A percentile compares a stretch with the other conserved stretches of the same genome.
Evolutionary conservation across 805 yeast genomes (phyloP).

Genomic region (Monosporozyma yasuniensis): DNA sequence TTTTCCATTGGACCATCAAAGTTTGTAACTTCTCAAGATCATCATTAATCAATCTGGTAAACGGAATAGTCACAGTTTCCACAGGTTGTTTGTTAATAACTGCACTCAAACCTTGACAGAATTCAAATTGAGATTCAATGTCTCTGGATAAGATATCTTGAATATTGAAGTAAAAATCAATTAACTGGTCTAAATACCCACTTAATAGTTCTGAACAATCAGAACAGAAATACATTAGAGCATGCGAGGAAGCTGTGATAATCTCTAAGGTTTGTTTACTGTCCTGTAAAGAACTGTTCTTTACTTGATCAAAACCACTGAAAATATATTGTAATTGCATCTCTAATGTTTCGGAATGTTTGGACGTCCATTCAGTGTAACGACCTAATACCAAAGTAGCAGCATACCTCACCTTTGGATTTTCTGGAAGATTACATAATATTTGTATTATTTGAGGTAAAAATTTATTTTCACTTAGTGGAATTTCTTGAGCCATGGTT

Average conservation of each 20-base stretch:
- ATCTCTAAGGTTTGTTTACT: slow-evolving; percentile 34
- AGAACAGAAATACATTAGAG: slow-evolving; percentile 87
- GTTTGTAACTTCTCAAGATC: slow-evolving; percentile 30
- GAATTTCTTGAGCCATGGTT: slow-evolving; percentile 89
- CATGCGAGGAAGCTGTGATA: slow-evolving; percentile 81
- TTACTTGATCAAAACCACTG: slow-evolving; percentile 46
- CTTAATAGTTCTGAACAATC: slow-evolving; percentile 70
- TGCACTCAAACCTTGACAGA: slow-evolving; percentile 84
- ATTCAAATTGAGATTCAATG: slow-evolving; percentile 60
- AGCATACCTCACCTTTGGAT: slow-evolving; percentile 81
- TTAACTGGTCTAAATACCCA: slow-evolving; percentile 63
- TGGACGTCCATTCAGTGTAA: slow-evolving; percentile 89
- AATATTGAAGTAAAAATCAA: slow-evolving; percentile 57
- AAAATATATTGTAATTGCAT: slow-evolving; percentile 78
- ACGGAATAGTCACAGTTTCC: slow-evolving; percentile 47
- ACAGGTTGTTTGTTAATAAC: slow-evolving; percentile 56
- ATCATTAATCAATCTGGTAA: slow-evolving; percentile 56
- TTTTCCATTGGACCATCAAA: slow-evolving; percentile 19
- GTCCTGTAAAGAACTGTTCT: slow-evolving; percentile 9
- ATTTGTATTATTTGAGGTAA: slow-evolving; percentile 53
- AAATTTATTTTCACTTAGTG: slow-evolving; percentile 51
- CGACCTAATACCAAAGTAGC: slow-evolving; percentile 91
- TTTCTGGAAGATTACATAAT: slow-evolving; percentile 69
- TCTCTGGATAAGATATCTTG: slow-evolving; percentile 41
- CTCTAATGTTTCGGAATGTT: slow-evolving; percentile 75